Conservation (phyloP, 345 rosid genomes). For the Eucalyptus brandiana region DNA sequence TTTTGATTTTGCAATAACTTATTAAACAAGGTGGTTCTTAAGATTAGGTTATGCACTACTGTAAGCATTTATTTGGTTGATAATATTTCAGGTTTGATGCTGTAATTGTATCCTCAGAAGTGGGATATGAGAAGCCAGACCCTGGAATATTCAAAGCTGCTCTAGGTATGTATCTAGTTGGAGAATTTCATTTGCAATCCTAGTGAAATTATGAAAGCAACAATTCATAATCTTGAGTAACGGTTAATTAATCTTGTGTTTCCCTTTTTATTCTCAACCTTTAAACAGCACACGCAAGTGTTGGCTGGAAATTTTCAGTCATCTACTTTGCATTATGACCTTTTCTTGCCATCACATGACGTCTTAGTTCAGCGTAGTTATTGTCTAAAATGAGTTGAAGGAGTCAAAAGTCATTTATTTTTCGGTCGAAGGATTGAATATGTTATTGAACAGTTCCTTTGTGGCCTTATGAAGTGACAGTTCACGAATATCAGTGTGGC, state of each 20-base stretch:
- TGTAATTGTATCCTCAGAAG: conserved; percentile 73
- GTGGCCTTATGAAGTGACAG: background rate
- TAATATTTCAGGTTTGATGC: conserved; percentile 56
- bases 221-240: background rate
- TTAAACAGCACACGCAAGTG: background rate
- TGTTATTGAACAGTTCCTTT: background rate
- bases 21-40: background rate
- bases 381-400: background rate
- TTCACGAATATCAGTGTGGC: background rate
- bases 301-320: background rate
- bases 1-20: background rate
- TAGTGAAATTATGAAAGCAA: background rate
- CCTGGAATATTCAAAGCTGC: conserved; percentile 60
- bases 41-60: background rate
- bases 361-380: background rate
- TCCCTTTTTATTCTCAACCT: background rate
- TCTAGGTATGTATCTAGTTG: conserved; percentile 30
- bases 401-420: background rate
- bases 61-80: background rate
- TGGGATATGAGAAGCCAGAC: conserved; percentile 80
- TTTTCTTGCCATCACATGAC: background rate
- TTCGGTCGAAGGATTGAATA: background rate
- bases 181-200: background rate
- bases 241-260: background rate
- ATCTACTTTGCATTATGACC: background rate